These are phyloP conservation scores for Colletotrichum aenigma DNA, from an alignment of 2,329 filamentous ascomycete species.

Conservation along the genomic window DNA sequence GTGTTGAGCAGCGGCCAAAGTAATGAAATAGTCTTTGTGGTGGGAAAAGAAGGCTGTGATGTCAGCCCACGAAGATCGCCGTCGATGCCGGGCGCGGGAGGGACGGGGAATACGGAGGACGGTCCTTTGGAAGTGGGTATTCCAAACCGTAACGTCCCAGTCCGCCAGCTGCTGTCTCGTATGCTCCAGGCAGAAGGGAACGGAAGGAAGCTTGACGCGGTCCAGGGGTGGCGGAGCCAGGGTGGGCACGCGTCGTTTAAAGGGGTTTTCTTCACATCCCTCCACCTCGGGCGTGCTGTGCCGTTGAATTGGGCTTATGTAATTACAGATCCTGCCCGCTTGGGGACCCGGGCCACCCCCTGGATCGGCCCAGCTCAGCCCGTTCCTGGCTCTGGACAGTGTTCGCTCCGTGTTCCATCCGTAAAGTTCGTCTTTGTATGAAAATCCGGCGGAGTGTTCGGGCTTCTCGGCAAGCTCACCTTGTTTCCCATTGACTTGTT, in stretches of 20 bases:
- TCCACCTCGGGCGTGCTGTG: neutral
- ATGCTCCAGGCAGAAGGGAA: neutral
- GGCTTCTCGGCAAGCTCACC: neutral
- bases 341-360: neutral
- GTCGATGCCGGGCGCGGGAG: neutral
- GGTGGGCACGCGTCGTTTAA: neutral
- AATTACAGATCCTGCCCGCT: neutral
- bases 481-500: neutral
- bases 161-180: neutral
- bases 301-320: neutral
- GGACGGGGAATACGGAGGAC: neutral
- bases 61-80: neutral
- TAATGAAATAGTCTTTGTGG: neutral
- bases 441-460: neutral
- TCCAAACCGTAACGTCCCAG: neutral
- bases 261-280: neutral
- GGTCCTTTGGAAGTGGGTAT: neutral
- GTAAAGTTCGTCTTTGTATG: neutral
- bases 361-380: neutral
- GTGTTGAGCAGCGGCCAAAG: neutral
- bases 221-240: neutral
- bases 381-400: neutral
- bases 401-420: neutral
- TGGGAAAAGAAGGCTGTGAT: neutral
- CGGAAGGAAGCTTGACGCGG: slow-evolving; percentile 20